Conservation (phyloP, 208 protist genomes). For the Trypanosoma vivax region DNA sequence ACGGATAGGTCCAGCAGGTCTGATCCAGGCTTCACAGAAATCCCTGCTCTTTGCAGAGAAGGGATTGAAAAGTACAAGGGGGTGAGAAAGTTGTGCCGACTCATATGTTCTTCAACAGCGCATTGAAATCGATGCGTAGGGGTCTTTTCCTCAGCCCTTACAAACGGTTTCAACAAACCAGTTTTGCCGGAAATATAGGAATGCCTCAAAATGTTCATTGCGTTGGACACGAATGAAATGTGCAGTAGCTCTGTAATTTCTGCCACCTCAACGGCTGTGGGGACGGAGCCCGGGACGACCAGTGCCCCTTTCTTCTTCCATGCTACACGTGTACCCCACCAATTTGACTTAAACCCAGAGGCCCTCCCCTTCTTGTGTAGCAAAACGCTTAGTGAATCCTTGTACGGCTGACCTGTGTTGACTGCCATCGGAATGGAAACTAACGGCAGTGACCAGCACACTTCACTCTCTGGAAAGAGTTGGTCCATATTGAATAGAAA, state of each 20-base stretch:
- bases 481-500: constrained; percentile 23
- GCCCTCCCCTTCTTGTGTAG: constrained; percentile 17
- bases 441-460: constrained; percentile 13
- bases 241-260: constrained; percentile 40
- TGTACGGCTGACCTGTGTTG: constrained; percentile 15
- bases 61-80: constrained; percentile 42
- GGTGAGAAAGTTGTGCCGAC: constrained; percentile 24
- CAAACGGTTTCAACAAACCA: constrained; percentile 7
- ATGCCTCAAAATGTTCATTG: constrained; percentile 27
- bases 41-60: constrained; percentile 12
- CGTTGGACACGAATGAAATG: constrained; percentile 61
- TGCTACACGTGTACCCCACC: constrained; percentile 51
- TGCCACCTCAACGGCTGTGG: constrained; percentile 15
- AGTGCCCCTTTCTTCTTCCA: constrained; percentile 25
- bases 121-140: constrained; percentile 1
- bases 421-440: constrained; percentile 10
- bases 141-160: background rate
- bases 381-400: background rate
- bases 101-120: constrained; percentile 22
- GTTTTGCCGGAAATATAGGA: constrained; percentile 39
- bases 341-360: constrained; percentile 38
- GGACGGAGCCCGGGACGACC: constrained; percentile 5
- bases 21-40: constrained; percentile 24
- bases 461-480: constrained; percentile 17
- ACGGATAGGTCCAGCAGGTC: constrained; percentile 16